These are phyloP conservation scores for Paspalum vaginatum DNA, from an alignment of 176 grass and related monocot genomes.

Conservation along the genomic window DNA sequence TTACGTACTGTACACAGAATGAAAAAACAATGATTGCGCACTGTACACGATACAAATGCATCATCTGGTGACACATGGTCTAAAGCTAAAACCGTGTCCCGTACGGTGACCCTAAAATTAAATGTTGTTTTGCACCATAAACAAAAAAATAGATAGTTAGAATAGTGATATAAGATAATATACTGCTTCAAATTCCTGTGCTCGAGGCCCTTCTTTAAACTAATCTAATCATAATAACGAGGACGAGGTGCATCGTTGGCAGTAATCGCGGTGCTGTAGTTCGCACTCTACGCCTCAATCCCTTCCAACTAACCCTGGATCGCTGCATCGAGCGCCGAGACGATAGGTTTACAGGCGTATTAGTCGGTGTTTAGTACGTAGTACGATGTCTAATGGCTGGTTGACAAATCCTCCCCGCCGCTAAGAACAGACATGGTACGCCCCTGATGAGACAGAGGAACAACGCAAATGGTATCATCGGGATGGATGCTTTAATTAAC, in stretches of 20 bases:
- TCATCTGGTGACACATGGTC: too few relatives aligned
- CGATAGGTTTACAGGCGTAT: neutral
- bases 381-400: slow-evolving; percentile 17
- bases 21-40: too few relatives aligned
- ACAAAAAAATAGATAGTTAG: too few relatives aligned
- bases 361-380: slow-evolving; percentile 21
- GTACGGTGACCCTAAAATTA: too few relatives aligned
- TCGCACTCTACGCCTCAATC: neutral
- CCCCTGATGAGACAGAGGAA: slow-evolving; percentile 10
- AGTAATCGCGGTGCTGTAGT: neutral
- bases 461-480: neutral
- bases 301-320: neutral
- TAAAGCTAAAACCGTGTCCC: too few relatives aligned
- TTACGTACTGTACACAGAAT: too few relatives aligned
- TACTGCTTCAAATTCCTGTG: too few relatives aligned
- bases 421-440: neutral
- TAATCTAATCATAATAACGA: neutral
- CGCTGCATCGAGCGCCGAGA: slow-evolving; percentile 28
- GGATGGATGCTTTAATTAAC: neutral
- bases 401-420: slow-evolving; percentile 3
- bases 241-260: neutral
- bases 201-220: too few relatives aligned
- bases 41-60: too few relatives aligned
- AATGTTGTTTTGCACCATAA: too few relatives aligned
- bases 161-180: too few relatives aligned